Evolutionary conservation across 2,329 filamentous ascomycete species (phyloP).

Genomic region (Fusarium sp.): DNA sequence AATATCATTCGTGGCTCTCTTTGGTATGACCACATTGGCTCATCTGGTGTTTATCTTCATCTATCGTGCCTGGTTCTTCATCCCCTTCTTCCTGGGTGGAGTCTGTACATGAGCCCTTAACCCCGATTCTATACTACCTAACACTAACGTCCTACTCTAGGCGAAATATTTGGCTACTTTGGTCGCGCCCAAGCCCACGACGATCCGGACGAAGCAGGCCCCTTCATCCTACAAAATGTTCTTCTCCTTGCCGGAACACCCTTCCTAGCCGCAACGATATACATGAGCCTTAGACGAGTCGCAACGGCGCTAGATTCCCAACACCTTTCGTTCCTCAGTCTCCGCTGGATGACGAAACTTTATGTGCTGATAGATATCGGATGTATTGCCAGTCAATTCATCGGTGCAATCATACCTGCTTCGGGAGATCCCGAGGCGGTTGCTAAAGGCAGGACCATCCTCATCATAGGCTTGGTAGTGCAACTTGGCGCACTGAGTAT

Average conservation of each 20-base stretch:
- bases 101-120: not conserved
- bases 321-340: conserved; percentile 5
- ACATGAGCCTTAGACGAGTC: conserved; percentile 23
- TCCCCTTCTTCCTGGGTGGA: conserved; percentile 19
- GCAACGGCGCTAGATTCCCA: conserved; percentile 12
- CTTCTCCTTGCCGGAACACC: conserved; percentile 20
- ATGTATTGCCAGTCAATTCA: conserved; percentile 15
- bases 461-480: conserved; percentile 12
- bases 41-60: conserved; percentile 4
- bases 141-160: not conserved
- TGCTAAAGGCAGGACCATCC: conserved; percentile 2
- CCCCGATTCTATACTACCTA: fast-evolving
- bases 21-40: not conserved
- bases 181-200: not conserved
- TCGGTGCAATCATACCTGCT: conserved; percentile 24
- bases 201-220: not conserved
- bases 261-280: conserved; percentile 30
- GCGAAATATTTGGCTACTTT: conserved; percentile 17
- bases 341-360: conserved; percentile 14
- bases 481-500: conserved; percentile 2
- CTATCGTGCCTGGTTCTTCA: conserved; percentile 25
- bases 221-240: conserved; percentile 14
- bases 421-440: conserved; percentile 11
- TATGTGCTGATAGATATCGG: conserved; percentile 6
- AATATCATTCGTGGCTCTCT: conserved; percentile 2